Evolutionary conservation across 208 protist species (phyloP).

Genomic region (Wallacemonas rigidus): DNA sequence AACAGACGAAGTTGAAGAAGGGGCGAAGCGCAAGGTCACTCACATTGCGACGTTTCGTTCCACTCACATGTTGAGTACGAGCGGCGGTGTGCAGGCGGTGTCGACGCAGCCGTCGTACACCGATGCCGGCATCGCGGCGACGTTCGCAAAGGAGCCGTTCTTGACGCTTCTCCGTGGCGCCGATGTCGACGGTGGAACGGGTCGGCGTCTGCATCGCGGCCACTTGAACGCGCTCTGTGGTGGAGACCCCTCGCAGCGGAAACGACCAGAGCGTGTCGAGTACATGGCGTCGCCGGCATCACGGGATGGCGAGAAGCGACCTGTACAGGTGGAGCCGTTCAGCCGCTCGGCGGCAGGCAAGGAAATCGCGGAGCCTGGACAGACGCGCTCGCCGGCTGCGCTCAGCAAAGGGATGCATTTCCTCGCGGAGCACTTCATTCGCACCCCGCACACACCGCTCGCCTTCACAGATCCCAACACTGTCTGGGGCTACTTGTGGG

Average conservation of each 20-base stretch:
- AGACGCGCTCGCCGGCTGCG: slow-evolving; percentile 62
- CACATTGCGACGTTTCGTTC: no score
- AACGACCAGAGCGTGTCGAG: slow-evolving; percentile 49
- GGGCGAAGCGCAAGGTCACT: no score
- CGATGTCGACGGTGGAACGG: slow-evolving; percentile 1
- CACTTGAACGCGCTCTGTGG: slow-evolving; percentile 56
- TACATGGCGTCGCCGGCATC: slow-evolving; percentile 17
- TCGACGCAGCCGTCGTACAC: slow-evolving; percentile 21
- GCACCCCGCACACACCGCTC: slow-evolving; percentile 59
- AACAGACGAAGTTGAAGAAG: no score
- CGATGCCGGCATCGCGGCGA: slow-evolving; percentile 38
- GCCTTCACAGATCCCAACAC: slow-evolving; percentile 64
- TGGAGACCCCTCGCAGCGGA: slow-evolving; percentile 44
- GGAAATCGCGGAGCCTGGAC: slow-evolving; percentile 42
- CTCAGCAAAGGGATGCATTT: slow-evolving; percentile 90
- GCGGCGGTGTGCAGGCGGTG: background rate
- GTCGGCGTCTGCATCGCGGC: slow-evolving; percentile 47
- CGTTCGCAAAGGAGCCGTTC: slow-evolving; percentile 55
- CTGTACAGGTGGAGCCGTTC: slow-evolving; percentile 60
- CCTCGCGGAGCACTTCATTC: slow-evolving; percentile 82
- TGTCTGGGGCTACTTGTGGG: slow-evolving; percentile 86
- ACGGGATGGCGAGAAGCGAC: background rate
- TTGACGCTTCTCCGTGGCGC: slow-evolving; percentile 31
- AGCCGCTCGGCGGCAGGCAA: slow-evolving; percentile 72
- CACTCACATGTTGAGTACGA: background rate